Evolutionary conservation across 306 rosid genomes (phyloP), one percentile per base, ranked within the genome.

Genomic region (Aeschynomene evenia): DNA sequence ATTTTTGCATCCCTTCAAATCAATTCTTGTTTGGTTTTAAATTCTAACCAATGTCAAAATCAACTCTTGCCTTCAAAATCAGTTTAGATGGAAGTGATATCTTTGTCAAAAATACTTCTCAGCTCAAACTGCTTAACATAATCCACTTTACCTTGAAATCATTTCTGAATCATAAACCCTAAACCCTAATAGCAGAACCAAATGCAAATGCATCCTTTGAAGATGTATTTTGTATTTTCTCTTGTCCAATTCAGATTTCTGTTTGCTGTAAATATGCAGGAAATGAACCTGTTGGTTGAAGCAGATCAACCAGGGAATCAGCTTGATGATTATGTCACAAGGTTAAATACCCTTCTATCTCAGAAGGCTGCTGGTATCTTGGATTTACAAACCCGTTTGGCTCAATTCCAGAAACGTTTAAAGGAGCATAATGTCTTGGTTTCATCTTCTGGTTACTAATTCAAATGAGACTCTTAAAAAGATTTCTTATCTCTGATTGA

Each of bases 291-390:
- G n/a, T 82, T 92, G 84, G 96, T 89, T 48, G 95, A 87, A 71
- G 96, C 92, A 78, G 98, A 92, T 74, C 83, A 87, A 73, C 98
- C 98, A 23, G 98, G 92, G 52, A 92, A 89, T 82, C 92, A 87
- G 49, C 85, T 92, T 66, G 95, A 87, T 51, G 86, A 72, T 66
- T 92, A 92, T 72, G 22, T 92, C 62, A 74, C 85, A 23, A 84
- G 82, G 78, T 63, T 92, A 79, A 89, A 89, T 66, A 51, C 75
- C 58, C 81, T 92, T 86, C 82, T 92, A 64, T 89, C 98, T 51
- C 98, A 92, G 83, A 92, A 92, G 84, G 90, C 98, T 55, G 85
- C 96, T 21, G 90, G 86, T 45, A 87, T 92, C 69, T 63, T 89
- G 81, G 90, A 92, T 83, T 74, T 92, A 45, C 98, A 92, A 72